phyloP scores from a whole-genome alignment of 2,329 filamentous ascomycete species.

The Botrytis porri region DNA sequence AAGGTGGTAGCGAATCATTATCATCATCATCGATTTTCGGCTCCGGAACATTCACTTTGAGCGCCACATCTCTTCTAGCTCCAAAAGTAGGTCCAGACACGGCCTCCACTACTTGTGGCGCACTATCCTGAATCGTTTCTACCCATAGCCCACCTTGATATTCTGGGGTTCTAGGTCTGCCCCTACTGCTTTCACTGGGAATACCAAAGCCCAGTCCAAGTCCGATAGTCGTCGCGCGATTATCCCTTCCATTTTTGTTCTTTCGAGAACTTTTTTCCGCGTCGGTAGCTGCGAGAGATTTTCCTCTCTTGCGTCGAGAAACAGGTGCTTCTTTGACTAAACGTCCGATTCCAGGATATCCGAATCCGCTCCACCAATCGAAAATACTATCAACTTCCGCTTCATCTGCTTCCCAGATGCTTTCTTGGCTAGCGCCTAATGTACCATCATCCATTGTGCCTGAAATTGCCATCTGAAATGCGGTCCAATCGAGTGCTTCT shows the following conservation, averaged over 20 bases:
- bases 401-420: constrained; percentile 25
- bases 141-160: neutral
- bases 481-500: constrained; percentile 59
- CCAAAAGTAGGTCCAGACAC: neutral
- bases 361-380: constrained; percentile 30
- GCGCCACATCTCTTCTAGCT: neutral
- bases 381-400: constrained; percentile 28
- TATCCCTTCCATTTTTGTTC: neutral
- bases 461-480: constrained; percentile 63
- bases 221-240: neutral
- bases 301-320: constrained; percentile 14
- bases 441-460: constrained; percentile 53
- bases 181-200: neutral
- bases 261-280: neutral
- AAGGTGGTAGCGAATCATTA: constrained; percentile 26
- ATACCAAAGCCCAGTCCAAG: neutral
- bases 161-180: neutral
- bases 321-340: constrained; percentile 20
- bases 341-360: constrained; percentile 25
- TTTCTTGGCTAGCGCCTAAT: constrained; percentile 20
- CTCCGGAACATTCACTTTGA: constrained; percentile 8
- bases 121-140: neutral
- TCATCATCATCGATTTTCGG: constrained; percentile 3
- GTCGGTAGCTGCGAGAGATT: neutral
- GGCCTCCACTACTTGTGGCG: neutral